Evolutionary conservation across 169 alveolate species (phyloP).

Genomic region (Babesia bovis): DNA sequence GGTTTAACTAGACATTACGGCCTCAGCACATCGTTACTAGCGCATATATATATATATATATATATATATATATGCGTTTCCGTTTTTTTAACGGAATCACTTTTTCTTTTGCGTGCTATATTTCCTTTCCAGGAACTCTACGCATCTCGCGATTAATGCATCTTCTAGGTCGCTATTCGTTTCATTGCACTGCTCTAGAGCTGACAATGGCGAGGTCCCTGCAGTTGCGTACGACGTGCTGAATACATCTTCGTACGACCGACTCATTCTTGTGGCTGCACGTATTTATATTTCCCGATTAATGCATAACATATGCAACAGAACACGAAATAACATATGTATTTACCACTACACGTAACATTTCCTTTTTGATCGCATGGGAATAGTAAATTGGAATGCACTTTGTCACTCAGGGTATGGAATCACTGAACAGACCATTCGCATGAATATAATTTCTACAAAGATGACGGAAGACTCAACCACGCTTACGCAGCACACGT

Average conservation of each 20-base stretch:
- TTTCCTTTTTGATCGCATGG: too few species aligned
- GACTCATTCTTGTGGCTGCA: not conserved
- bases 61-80: not conserved
- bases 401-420: too few species aligned
- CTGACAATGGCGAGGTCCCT: constrained; percentile 1
- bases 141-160: constrained; percentile 16
- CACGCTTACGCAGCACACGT: too few species aligned
- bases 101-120: not conserved
- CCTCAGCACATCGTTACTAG: not conserved
- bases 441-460: too few species aligned
- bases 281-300: not conserved
- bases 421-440: too few species aligned
- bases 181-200: not conserved
- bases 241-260: not conserved
- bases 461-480: too few species aligned
- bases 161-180: not conserved
- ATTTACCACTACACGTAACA: too few species aligned
- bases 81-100: not conserved
- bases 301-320: not conserved
- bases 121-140: constrained; percentile 12
- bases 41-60: too few species aligned
- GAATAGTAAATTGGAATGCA: too few species aligned
- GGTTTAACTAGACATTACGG: not conserved
- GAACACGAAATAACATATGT: not conserved
- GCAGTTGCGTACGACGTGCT: not conserved